phyloP scores from a whole-genome alignment of 2,329 filamentous ascomycete genomes.

The Phyllosticta citriasiana region DNA sequence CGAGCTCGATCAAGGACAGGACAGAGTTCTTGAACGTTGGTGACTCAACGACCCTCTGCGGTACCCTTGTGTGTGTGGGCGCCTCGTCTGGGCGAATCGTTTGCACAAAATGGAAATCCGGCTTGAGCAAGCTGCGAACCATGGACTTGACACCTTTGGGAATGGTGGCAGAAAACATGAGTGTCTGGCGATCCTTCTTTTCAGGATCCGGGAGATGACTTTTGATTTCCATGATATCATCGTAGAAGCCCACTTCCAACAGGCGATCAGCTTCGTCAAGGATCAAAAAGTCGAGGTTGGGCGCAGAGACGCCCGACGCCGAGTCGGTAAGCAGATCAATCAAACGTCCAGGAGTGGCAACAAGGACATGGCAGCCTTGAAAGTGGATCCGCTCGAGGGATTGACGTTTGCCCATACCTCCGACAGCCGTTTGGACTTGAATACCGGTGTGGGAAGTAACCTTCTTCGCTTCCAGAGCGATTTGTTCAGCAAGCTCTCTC shows the following conservation, averaged over 20 bases:
- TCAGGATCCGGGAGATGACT: conserved; percentile 49
- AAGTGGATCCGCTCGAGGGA: conserved; percentile 59
- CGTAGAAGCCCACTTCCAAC: conserved; percentile 47
- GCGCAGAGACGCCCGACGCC: conserved; percentile 52
- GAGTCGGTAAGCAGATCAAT: conserved; percentile 68
- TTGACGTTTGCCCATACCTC: conserved; percentile 67
- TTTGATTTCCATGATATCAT: conserved; percentile 40
- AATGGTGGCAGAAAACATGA: conserved; percentile 93
- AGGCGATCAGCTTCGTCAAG: conserved; percentile 60
- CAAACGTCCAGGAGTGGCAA: conserved; percentile 83
- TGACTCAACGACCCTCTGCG: conserved; percentile 64
- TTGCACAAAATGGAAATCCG: conserved; percentile 78
- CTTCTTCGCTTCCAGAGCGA: conserved; percentile 61
- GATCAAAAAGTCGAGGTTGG: conserved; percentile 49
- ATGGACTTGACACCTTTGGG: conserved; percentile 72
- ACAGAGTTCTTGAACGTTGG: conserved; percentile 64
- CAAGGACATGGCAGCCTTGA: conserved; percentile 76
- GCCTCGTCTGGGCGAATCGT: conserved; percentile 75
- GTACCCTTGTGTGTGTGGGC: conserved; percentile 75
- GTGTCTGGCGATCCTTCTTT: conserved; percentile 67
- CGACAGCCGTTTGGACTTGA: conserved; percentile 69
- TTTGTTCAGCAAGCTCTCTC: conserved; percentile 54
- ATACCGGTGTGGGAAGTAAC: conserved; percentile 57
- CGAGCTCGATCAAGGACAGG: conserved; percentile 68
- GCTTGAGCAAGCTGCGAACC: conserved; percentile 68